Percentiles rank a stretch among this genome's conserved stretches.
Evolutionary conservation across 495 filamentous ascomycete species (phyloP).

Genomic region (Extremus antarcticus): DNA sequence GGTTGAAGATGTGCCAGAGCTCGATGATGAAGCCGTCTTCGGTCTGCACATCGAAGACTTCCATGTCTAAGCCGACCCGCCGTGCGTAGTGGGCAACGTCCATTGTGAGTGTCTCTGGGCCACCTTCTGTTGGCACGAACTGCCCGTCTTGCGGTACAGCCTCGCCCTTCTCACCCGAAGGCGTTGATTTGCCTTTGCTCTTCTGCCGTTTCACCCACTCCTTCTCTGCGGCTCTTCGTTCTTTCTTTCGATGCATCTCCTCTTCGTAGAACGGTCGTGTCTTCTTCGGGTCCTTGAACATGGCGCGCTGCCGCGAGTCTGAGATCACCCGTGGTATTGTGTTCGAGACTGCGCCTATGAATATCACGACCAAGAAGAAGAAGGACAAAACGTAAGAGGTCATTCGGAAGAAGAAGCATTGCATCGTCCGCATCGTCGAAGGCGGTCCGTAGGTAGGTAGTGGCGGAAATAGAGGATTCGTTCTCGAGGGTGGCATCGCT

Average conservation of each 20-base stretch:
- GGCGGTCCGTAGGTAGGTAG: constrained; percentile 75
- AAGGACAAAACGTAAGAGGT: constrained; percentile 67
- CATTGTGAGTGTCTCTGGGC: constrained; percentile 63
- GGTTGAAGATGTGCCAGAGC: constrained; percentile 85
- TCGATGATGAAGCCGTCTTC: constrained; percentile 90
- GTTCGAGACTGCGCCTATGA: constrained; percentile 58
- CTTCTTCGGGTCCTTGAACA: constrained; percentile 44
- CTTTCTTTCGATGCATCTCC: constrained; percentile 48
- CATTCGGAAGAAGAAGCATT: constrained; percentile 49
- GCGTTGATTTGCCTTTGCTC: constrained; percentile 10
- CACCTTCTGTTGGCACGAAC: constrained; percentile 65
- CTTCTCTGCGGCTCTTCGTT: constrained; percentile 44
- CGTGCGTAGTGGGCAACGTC: constrained; percentile 82
- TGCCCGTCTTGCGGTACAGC: constrained; percentile 37
- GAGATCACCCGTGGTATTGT: constrained; percentile 42
- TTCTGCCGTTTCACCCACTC: constrained; percentile 47
- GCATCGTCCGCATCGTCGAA: constrained; percentile 48
- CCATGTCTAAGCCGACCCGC: constrained; percentile 77
- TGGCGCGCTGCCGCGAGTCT: constrained; percentile 38
- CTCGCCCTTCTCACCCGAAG: constrained; percentile 8
- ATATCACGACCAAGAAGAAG: constrained; percentile 62
- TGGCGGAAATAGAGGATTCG: constrained; percentile 79
- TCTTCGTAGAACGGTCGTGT: constrained; percentile 58
- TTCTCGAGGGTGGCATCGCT: constrained; percentile 40
- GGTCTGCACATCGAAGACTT: constrained; percentile 75